Evolutionary conservation across 1,284 basidiomycete genomes (phyloP).

Genomic region (Sporisorium exsertum): DNA sequence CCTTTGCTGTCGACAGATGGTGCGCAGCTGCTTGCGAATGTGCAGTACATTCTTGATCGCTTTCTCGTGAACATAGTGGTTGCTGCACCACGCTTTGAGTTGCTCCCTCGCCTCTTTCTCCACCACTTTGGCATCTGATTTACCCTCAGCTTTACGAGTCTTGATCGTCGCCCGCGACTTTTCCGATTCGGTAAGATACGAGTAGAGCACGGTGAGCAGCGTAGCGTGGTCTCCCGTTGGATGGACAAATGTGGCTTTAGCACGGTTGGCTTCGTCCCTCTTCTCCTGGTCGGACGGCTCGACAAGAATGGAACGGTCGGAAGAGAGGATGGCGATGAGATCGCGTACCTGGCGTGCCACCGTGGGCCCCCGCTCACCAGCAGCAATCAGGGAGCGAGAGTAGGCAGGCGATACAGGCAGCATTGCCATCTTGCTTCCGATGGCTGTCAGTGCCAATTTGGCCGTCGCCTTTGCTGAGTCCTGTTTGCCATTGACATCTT

Average conservation of each 20-base stretch:
- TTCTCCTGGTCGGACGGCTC: conserved; percentile 54
- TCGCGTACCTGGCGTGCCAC: conserved; percentile 60
- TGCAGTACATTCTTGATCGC: conserved; percentile 58
- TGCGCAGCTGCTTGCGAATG: conserved; percentile 60
- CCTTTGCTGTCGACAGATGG: conserved; percentile 56
- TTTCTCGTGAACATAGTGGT: conserved; percentile 61
- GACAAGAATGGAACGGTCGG: conserved; percentile 56
- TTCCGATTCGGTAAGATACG: conserved; percentile 54
- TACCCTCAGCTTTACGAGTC: conserved; percentile 11
- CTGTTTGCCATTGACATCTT: conserved; percentile 4
- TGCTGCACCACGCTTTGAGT: conserved; percentile 70
- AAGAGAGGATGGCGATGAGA: conserved; percentile 64
- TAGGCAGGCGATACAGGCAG: conserved; percentile 63
- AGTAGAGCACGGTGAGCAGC: conserved; percentile 64
- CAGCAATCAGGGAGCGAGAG: conserved; percentile 61
- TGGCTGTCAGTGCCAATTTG: conserved; percentile 47
- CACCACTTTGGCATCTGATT: conserved; percentile 13
- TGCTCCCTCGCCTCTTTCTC: conserved; percentile 59
- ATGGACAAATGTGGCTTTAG: conserved; percentile 66
- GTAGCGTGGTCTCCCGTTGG: conserved; percentile 65
- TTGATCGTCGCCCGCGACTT: conserved; percentile 13
- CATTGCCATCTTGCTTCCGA: conserved; percentile 61
- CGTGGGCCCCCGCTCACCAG: conserved; percentile 46
- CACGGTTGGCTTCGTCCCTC: conserved; percentile 67
- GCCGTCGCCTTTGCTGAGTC: conserved; percentile 14